A percentile compares a stretch with the other conserved stretches of the same genome.
phyloP scores from a whole-genome alignment of 768 basidiomycete genomes.

The Leucogyrophana mollusca region DNA sequence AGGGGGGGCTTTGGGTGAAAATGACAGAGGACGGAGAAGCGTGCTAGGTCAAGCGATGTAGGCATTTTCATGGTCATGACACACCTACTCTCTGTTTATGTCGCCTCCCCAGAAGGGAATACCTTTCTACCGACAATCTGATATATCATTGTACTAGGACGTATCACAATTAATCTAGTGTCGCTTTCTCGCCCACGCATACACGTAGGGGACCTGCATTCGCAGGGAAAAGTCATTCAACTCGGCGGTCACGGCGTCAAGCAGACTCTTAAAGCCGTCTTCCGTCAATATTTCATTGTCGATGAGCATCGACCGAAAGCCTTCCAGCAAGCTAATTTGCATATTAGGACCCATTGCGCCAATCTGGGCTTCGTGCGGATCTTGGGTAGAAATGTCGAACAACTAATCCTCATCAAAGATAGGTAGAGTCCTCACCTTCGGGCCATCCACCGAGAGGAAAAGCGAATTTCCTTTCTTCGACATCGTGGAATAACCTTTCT shows the following conservation, averaged over 20 bases:
- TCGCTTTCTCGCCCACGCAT: background rate
- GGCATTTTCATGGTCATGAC: no score
- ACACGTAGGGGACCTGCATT: background rate
- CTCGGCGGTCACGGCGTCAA: background rate
- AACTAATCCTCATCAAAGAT: no score
- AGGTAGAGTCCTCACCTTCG: background rate
- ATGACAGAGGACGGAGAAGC: conserved; percentile 21
- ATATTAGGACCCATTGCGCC: background rate
- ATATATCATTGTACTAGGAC: no score
- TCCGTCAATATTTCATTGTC: background rate
- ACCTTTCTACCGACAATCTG: no score
- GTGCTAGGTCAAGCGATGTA: no score
- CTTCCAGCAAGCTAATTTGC: background rate
- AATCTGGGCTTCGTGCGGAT: background rate
- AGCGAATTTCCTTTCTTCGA: background rate
- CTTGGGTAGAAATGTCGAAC: background rate
- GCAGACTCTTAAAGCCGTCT: background rate
- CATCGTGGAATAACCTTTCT: background rate
- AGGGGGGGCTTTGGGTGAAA: conserved; percentile 58
- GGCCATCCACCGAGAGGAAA: background rate
- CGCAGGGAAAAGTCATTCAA: background rate
- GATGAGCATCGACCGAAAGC: background rate
- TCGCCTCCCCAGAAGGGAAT: no score
- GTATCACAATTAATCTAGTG: no score
- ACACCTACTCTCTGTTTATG: no score